Evolutionary conservation across 441 rosid genomes (phyloP), one percentile per base, ranked within the genome.

Genomic region (Flueggea neowawraea): DNA sequence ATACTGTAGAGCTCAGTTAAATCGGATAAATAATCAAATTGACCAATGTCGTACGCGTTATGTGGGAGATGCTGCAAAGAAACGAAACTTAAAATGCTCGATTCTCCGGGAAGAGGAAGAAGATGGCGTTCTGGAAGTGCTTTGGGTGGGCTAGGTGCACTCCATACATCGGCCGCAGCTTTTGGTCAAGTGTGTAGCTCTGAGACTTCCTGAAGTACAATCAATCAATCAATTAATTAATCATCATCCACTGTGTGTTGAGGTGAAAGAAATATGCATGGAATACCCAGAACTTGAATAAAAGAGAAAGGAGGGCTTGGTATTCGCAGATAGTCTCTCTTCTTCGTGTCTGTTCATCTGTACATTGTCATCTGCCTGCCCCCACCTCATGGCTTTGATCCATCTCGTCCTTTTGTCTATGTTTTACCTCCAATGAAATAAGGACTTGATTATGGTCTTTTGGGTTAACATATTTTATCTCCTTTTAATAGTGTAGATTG

Each of bases 61-160:
- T 81, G 86, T 84, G 86, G 89, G 81, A 82, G 60, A 82, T 84
- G 71, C 72, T 85, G 61, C 69, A 68, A 28, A 70, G 62, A 56
- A 72, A 55, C 2, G 82, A 76, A 60, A 39, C 58, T 16, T 72
- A 68, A 61, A 36, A 36, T 16, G 62, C 41, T 53, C 75, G 10
- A 53, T 56, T 65, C 54, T 53, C 72, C 1, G 14, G 50, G n/a
- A 69, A 57, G 65, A 36, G 51, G 54, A 69, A 71, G 59, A 76
- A 74, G 71, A 64, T 69, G 49, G 47, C 58, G 9, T 59, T 55
- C 16, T 73, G 78, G 73, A 62, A 63, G 50, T 65, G 77, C 71
- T 76, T 78, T 12, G 57, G 64, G 15, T 76, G 85, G 87, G 82
- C 79, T 52, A 67, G 79, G 60, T 62, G 73, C 22, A 41, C 70